These are phyloP conservation scores for Corymbia citriodora DNA, from an alignment of 441 rosid genomes.

Conservation along the genomic window DNA sequence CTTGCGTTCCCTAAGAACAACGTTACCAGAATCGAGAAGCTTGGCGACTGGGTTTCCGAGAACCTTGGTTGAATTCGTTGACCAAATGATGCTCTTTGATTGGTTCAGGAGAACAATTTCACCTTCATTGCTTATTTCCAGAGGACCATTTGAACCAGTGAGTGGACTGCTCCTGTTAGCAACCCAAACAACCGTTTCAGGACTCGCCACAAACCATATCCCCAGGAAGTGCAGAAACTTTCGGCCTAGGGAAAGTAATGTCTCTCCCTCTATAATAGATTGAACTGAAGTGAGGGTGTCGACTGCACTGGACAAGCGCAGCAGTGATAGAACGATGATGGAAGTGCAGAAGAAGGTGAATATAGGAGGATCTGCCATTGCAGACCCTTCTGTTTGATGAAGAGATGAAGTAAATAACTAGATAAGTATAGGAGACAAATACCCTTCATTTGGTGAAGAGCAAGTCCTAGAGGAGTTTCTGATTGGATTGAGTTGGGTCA, in stretches of 20 bases:
- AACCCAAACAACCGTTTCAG: neutral
- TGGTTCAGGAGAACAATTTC: neutral
- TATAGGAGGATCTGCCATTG: too few relatives aligned
- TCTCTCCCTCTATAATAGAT: neutral
- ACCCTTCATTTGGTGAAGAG: too few relatives aligned
- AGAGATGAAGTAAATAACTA: too few relatives aligned
- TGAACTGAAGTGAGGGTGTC: neutral
- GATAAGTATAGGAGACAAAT: too few relatives aligned
- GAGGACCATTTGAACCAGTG: neutral
- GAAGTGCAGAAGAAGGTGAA: too few relatives aligned
- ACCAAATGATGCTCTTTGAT: conserved; percentile 1
- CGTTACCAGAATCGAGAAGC: conserved; percentile 3
- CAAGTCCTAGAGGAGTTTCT: too few relatives aligned
- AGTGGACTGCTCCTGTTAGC: neutral
- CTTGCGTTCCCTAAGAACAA: neutral
- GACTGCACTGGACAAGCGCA: neutral
- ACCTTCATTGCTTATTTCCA: neutral
- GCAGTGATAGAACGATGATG: too few relatives aligned
- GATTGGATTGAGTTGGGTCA: too few relatives aligned
- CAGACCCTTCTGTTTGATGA: too few relatives aligned
- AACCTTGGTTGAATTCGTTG: neutral
- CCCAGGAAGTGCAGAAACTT: too few relatives aligned
- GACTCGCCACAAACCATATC: neutral
- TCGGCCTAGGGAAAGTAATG: conserved; percentile 2
- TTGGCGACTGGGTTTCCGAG: neutral